phyloP scores from a whole-genome alignment of 1,139 yeast genomes.

The Geotrichum klebahnii region DNA sequence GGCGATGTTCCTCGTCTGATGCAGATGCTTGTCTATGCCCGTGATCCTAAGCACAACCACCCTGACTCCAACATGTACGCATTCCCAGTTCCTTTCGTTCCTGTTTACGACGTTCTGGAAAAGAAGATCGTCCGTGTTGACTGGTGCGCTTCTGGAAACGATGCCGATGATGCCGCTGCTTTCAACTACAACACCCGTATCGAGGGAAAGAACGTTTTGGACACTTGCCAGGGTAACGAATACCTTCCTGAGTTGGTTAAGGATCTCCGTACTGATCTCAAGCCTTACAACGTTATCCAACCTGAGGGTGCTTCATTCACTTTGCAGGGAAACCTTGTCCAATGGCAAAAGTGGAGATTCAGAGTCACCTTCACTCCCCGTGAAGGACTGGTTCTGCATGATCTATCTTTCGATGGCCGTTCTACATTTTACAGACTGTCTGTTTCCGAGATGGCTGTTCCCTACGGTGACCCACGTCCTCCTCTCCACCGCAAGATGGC shows the following conservation, averaged over 20 bases:
- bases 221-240: conserved; percentile 60
- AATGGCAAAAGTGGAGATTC: conserved; percentile 91
- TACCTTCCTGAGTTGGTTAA: conserved; percentile 48
- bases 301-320: conserved; percentile 84
- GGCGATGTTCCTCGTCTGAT: conserved; percentile 66
- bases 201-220: conserved; percentile 61
- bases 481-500: conserved; percentile 92
- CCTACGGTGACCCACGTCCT: conserved; percentile 86
- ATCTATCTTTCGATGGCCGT: conserved; percentile 76
- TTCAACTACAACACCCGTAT: conserved; percentile 42
- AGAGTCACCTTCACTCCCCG: conserved; percentile 70
- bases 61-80: conserved; percentile 82
- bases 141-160: conserved; percentile 61
- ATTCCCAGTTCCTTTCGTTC: conserved; percentile 75
- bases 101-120: conserved; percentile 68
- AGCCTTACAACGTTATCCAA: conserved; percentile 71
- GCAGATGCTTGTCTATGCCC: conserved; percentile 68
- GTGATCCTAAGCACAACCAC: conserved; percentile 59
- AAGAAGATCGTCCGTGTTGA: conserved; percentile 70
- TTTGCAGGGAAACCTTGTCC: conserved; percentile 56
- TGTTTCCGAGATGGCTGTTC: conserved; percentile 86
- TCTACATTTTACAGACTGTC: conserved; percentile 74
- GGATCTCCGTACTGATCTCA: conserved; percentile 48
- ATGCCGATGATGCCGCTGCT: conserved; percentile 47
- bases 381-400: conserved; percentile 80